Evolutionary conservation across 768 basidiomycete genomes (phyloP), one percentile per base, ranked within the genome.

Genomic region (Phylloporus sp.): DNA sequence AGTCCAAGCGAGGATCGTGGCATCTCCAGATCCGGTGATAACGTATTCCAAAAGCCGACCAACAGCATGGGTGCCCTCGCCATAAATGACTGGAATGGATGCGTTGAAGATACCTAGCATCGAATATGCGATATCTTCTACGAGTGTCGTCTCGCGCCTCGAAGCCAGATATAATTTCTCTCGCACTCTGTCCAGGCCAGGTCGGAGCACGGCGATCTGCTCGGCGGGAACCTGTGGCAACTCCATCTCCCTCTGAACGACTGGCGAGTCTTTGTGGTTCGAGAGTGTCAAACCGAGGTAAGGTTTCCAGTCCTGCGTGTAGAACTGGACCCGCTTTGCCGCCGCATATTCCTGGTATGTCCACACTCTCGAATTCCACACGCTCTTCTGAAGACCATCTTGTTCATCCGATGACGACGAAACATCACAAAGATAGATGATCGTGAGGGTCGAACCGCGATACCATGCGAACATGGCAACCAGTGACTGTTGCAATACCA

Each of bases 381-480:
- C 12, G 12, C 29, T 29, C 29, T 12, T 6, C 29, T 12, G 29
- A 12, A n/a, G n/a, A n/a, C n/a, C n/a, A n/a, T n/a, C n/a, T n/a
- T n/a, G n/a, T n/a, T n/a, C n/a, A n/a, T n/a, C n/a, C n/a, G n/a
- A n/a, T n/a, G n/a, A n/a, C n/a, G n/a, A n/a, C n/a, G n/a, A n/a
- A n/a, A n/a, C n/a, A n/a, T n/a, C n/a, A n/a, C n/a, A n/a, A 15
- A 32, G 8, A 12, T 12, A 4, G 31, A 32, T 32, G 11, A 32
- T 12, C 11, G 31, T 32, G n/a, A n/a, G n/a, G n/a, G n/a, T n/a
- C n/a, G 47, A 49, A n/a, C 26, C 29, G 5, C 47, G 47, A 22
- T 49, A 59, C 56, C 56, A 59, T 1, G 10, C 34, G 36, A 59
- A 59, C 57, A 59, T 55, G 13, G 58, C 50, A 1, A 58, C 50